Evolutionary conservation across 2,329 filamentous ascomycete species (phyloP).

Genomic region (Aureobasidium musti): DNA sequence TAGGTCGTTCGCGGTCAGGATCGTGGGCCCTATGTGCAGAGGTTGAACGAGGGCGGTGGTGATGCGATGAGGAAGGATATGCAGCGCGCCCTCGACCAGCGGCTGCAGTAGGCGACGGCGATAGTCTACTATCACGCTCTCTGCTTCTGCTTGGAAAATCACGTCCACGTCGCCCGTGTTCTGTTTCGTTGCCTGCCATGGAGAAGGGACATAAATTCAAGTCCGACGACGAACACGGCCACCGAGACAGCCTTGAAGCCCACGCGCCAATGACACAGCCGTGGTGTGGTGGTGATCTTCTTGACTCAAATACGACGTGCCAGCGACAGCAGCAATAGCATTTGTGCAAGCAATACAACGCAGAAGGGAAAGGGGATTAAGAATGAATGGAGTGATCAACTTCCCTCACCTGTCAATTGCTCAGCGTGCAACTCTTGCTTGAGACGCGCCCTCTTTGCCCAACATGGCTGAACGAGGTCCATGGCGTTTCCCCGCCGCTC

Average conservation of each 20-base stretch:
- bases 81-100: slow-evolving; percentile 20
- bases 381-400: slow-evolving; percentile 18
- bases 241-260: slow-evolving; percentile 27
- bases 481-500: slow-evolving; percentile 27
- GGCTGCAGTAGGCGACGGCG: slow-evolving; percentile 23
- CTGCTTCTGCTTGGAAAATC: slow-evolving; percentile 28
- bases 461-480: slow-evolving; percentile 12
- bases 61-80: slow-evolving; percentile 23
- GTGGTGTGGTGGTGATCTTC: slow-evolving; percentile 1
- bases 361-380: slow-evolving; percentile 9
- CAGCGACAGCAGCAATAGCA: slow-evolving; percentile 14
- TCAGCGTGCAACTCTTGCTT: slow-evolving; percentile 20
- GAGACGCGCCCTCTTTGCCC: slow-evolving; percentile 24
- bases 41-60: slow-evolving; percentile 27
- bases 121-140: slow-evolving; percentile 25
- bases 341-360: slow-evolving; percentile 16
- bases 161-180: slow-evolving; percentile 28
- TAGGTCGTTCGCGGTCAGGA: slow-evolving; percentile 6
- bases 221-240: slow-evolving; percentile 25
- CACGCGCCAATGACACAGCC: slow-evolving; percentile 25
- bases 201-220: slow-evolving; percentile 25
- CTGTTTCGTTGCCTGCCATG: slow-evolving; percentile 29
- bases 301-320: slow-evolving; percentile 26
- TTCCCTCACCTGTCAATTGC: slow-evolving; percentile 28
- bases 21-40: slow-evolving; percentile 19